Evolutionary conservation across 2,329 filamentous ascomycete genomes (phyloP).

Genomic region (Thelonectria olida): DNA sequence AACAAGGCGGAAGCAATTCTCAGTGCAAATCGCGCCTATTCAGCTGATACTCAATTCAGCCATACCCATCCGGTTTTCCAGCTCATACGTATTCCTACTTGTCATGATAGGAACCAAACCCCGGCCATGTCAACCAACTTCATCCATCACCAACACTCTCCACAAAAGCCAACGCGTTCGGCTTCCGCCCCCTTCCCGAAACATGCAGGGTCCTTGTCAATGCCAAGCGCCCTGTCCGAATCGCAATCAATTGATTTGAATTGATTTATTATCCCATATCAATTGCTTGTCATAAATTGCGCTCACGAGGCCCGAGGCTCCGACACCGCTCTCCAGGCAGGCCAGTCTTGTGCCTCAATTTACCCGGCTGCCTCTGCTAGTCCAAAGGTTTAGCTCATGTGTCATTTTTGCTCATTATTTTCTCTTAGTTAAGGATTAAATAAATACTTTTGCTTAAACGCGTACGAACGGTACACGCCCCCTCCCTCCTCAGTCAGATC

Average conservation of each 20-base stretch:
- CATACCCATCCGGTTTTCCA: too few relatives aligned
- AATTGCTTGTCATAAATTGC: neutral
- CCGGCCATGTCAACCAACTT: constrained; percentile 3
- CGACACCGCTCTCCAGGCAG: constrained; percentile 1
- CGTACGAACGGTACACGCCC: neutral
- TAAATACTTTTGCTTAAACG: neutral
- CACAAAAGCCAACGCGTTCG: constrained; percentile 9
- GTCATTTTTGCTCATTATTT: too few relatives aligned
- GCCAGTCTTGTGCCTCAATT: constrained; percentile 18
- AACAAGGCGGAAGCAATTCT: neutral
- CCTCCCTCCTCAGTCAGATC: neutral
- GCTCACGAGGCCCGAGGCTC: neutral
- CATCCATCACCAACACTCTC: constrained; percentile 4
- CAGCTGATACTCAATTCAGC: too few relatives aligned
- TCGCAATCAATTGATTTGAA: constrained; percentile 30
- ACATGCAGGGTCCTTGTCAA: constrained; percentile 31
- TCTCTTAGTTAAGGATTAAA: neutral
- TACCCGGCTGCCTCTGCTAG: constrained; percentile 27
- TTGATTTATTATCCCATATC: constrained; percentile 18
- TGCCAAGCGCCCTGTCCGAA: neutral
- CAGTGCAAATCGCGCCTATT: constrained; percentile 2
- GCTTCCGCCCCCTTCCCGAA: constrained; percentile 2
- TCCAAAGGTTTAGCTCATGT: constrained; percentile 14
- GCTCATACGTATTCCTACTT: too few relatives aligned
- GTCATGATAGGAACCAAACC: constrained; percentile 15